Evolutionary conservation across 2,329 filamentous ascomycete genomes (phyloP), one percentile per base, ranked within the genome.

Genomic region (Talaromyces sp.): DNA sequence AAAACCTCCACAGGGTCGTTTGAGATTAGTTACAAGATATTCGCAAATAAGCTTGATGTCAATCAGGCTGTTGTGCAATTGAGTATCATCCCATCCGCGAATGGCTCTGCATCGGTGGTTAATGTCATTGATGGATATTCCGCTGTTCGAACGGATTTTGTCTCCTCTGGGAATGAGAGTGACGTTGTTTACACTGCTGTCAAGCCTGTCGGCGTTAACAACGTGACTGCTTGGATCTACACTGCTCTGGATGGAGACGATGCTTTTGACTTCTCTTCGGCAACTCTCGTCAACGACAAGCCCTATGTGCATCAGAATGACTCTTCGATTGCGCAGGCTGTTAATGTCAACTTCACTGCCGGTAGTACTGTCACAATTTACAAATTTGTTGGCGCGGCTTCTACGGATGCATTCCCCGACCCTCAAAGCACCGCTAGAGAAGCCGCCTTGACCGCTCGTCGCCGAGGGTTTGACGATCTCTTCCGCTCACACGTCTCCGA

Each of bases 311-410:
- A 80, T 19, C 68, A 67, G 3, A 87, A 89, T 62, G 75, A 77
- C 10, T 87, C 86, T 0, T 86, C 85, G 0, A 84, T 89, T 62
- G 85, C 84, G 1, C 85, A 89, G 63, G 78, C 81, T 7, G 79
- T 84, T 43, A 69, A 76, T 9, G 76, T 87, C 28, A 73, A 70
- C 1, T 74, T 89, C 6, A 73, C 72, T 31, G 78, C 80, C 2
- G 81, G 82, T 1, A 66, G 81, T 62, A 78, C 78, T 0, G 76
- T 82, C 2, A 81, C 77, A 1, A 71, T 89, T 46, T 81, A 79
- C 48, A 91, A 91, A 66, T 89, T 81, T 63, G 78, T 90, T 15
- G 88, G 88, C 28, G 81, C 79, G 51, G 87, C 88, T 3, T 88
- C 87, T 1, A 81, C 81, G 0, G 88, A 90, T 69, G 86, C 85